Evolutionary conservation across 345 rosid genomes (phyloP).

Genomic region (Stellera chamaejasme): DNA sequence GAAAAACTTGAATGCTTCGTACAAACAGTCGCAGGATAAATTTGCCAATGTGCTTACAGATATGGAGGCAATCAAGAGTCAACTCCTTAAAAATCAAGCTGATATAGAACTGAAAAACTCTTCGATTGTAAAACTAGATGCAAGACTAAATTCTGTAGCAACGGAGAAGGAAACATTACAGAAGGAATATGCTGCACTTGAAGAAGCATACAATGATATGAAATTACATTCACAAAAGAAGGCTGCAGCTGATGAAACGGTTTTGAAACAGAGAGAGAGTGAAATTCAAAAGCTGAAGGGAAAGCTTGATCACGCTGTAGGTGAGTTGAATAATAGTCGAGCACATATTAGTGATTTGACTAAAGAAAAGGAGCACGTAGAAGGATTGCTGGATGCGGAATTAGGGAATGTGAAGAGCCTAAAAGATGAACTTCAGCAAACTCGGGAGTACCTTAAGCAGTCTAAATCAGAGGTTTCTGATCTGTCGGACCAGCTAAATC

Average conservation of each 20-base stretch:
- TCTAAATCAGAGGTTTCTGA: constrained; percentile 44
- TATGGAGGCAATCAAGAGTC: constrained; percentile 36
- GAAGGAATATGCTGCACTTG: constrained; percentile 33
- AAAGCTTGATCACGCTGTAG: constrained; percentile 35
- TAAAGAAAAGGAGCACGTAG: constrained; percentile 51
- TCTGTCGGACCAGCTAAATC: constrained; percentile 43
- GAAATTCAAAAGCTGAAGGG: constrained; percentile 45
- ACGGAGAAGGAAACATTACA: constrained; percentile 45
- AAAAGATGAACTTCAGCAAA: constrained; percentile 45
- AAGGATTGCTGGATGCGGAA: constrained; percentile 43
- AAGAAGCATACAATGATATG: constrained; percentile 44
- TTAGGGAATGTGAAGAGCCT: constrained; percentile 29
- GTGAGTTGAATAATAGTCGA: constrained; percentile 30
- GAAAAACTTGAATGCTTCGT: constrained; percentile 32
- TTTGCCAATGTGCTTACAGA: constrained; percentile 40
- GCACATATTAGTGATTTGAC: constrained; percentile 34
- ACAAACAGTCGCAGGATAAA: constrained; percentile 41
- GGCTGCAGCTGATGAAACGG: constrained; percentile 43
- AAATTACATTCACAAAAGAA: constrained; percentile 47
- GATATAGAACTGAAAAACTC: constrained; percentile 49
- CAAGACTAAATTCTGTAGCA: constrained; percentile 32
- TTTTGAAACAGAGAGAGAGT: constrained; percentile 37
- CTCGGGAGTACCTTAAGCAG: constrained; percentile 41
- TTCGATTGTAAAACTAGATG: constrained; percentile 43
- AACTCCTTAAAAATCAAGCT: constrained; percentile 28